Evolutionary conservation across 371 early-diverging fungal genomes (phyloP).

Genomic region (Lichtheimia hyalospora): DNA sequence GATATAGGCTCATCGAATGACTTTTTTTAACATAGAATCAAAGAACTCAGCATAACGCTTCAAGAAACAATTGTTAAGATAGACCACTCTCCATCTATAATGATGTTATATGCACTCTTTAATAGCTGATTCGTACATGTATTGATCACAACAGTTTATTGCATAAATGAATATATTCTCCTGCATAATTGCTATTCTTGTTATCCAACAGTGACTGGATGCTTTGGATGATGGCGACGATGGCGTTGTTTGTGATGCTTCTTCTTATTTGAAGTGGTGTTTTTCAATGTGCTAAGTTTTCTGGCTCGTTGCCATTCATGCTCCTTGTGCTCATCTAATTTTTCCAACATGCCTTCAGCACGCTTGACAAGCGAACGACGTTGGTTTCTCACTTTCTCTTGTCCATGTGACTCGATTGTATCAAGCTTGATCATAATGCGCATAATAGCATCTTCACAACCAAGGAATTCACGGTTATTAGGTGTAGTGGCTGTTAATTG

Average conservation of each 20-base stretch:
- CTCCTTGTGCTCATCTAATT: slow-evolving; percentile 39
- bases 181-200: not conserved
- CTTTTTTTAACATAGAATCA: too few species aligned
- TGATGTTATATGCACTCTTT: too few species aligned
- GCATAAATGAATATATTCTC: too few species aligned
- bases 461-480: slow-evolving; percentile 21
- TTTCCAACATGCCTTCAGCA: slow-evolving; percentile 33
- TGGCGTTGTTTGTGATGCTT: slow-evolving; percentile 1
- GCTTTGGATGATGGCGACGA: slow-evolving; percentile 3
- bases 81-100: too few species aligned
- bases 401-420: slow-evolving; percentile 41
- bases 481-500: slow-evolving; percentile 11
- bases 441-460: slow-evolving; percentile 25
- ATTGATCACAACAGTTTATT: too few species aligned
- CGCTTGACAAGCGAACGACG: slow-evolving; percentile 35
- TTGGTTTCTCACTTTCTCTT: slow-evolving; percentile 29
- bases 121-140: too few species aligned
- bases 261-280: slow-evolving; percentile 25
- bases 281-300: slow-evolving; percentile 7
- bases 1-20: too few species aligned
- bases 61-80: too few species aligned
- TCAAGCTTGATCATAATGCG: slow-evolving; percentile 35
- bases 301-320: slow-evolving; percentile 37
- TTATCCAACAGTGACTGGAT: slow-evolving; percentile 4
- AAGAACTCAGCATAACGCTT: too few species aligned